phyloP scores from a whole-genome alignment of 2,329 filamentous ascomycete genomes.

The Penicillium occitanis region DNA sequence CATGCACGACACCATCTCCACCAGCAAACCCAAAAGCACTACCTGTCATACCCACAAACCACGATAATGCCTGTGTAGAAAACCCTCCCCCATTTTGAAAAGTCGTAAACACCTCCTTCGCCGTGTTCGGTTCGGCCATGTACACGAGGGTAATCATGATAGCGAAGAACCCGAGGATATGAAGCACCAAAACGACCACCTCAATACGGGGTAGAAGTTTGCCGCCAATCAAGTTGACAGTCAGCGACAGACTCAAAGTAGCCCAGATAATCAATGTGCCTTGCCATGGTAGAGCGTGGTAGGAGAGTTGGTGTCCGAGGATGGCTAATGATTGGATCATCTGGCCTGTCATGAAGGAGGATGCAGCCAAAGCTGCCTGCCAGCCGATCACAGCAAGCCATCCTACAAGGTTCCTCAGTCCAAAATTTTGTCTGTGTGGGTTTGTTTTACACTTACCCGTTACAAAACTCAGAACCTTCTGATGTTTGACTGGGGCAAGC shows the following conservation, averaged over 20 bases:
- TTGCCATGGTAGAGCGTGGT: constrained; percentile 28
- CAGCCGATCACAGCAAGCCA: constrained; percentile 42
- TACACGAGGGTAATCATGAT: constrained; percentile 41
- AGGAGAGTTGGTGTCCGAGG: constrained; percentile 30
- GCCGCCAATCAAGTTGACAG: constrained; percentile 53
- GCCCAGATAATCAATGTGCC: constrained; percentile 53
- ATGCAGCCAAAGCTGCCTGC: constrained; percentile 38
- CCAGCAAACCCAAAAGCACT: constrained; percentile 41
- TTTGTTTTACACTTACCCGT: constrained; percentile 28
- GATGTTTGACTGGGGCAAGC: constrained; percentile 36
- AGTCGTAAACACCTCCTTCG: constrained; percentile 35
- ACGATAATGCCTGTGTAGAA: constrained; percentile 43
- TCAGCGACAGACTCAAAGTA: constrained; percentile 47
- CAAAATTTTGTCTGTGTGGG: neutral
- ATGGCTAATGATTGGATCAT: constrained; percentile 38
- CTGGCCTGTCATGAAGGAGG: constrained; percentile 35
- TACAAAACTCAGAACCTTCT: constrained; percentile 39
- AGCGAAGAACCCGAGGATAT: constrained; percentile 48
- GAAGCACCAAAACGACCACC: constrained; percentile 51
- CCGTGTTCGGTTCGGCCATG: constrained; percentile 29
- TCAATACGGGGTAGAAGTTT: constrained; percentile 53
- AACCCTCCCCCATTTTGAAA: constrained; percentile 42
- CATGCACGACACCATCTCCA: constrained; percentile 41
- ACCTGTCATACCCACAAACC: constrained; percentile 36
- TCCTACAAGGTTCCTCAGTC: constrained; percentile 24